Evolutionary conservation across 2,329 filamentous ascomycete genomes (phyloP), one percentile per base, ranked within the genome.

Genomic region (Raffaelea albimanens): DNA sequence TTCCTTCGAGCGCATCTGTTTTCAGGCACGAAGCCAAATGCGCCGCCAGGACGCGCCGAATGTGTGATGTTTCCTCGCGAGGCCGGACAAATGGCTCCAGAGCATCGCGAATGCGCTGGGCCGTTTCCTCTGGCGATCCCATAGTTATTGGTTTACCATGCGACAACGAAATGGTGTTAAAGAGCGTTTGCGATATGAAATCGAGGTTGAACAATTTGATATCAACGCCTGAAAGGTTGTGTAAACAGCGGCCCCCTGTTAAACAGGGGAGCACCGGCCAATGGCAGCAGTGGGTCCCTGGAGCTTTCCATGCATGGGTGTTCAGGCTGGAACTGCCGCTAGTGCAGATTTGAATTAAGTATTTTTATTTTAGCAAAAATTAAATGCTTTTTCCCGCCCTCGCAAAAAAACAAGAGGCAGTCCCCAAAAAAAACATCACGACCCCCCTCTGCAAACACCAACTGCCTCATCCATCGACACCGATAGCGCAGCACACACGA

Each of bases 51-150:
- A 80, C 63, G 44, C 72, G 73, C 52, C 76, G 69, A 48, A 83
- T 75, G 42, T 74, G 73, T 33, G 71, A 66, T 43, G 72, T 68
- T 54, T 83, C 75, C 49, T 81, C 76, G 22, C 77, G 70, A 23
- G 74, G 69, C 45, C 75, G 76, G 48, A 82, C 66, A 51, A 71
- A 79, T 4, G 74, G 71, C 31, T 67, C 63, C 20, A 83, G 66
- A 18, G 61, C 63, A 23, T 41, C 44, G 11, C 43, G 51, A 16
- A 56, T 47, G n/a, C 36, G 21, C 41, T 47, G 40, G 3, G 47
- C 49, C 19, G 52, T 53, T 13, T 51, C 51, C 31, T 38, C 41
- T 5, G 50, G 39, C 20, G 48, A n/a, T n/a, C 20, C 40, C 50
- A 53, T 52, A 23, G 33, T 33, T n/a, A n/a, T n/a, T n/a, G n/a